phyloP scores from a whole-genome alignment of 2,329 filamentous ascomycete species.

The Aspergillus neoniger region DNA sequence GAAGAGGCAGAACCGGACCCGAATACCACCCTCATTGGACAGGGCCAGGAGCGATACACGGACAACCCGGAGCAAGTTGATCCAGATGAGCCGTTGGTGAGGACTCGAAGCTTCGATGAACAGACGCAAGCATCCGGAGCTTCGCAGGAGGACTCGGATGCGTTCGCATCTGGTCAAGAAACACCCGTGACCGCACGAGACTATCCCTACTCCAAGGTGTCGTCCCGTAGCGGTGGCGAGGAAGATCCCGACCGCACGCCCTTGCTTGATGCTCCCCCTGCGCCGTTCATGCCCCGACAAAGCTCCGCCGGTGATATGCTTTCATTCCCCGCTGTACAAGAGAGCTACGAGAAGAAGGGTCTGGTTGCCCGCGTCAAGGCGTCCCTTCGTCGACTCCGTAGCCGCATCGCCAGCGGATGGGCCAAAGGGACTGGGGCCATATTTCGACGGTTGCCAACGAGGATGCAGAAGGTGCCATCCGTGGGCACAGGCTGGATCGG shows the following conservation, averaged over 20 bases:
- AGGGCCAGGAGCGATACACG: constrained; percentile 43
- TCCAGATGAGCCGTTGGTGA: constrained; percentile 39
- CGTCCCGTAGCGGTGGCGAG: constrained; percentile 24
- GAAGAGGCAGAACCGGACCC: constrained; percentile 45
- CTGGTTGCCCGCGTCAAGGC: constrained; percentile 32
- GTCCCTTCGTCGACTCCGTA: constrained; percentile 22
- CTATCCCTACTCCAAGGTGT: constrained; percentile 40
- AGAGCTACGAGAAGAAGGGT: constrained; percentile 30
- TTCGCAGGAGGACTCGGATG: constrained; percentile 19
- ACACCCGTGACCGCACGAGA: constrained; percentile 40
- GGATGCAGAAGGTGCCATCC: constrained; percentile 54
- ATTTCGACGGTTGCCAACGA: constrained; percentile 55
- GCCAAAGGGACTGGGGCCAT: constrained; percentile 27
- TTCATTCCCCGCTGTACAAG: constrained; percentile 53
- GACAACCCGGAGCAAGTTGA: constrained; percentile 43
- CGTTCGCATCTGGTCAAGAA: constrained; percentile 42
- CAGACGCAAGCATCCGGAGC: constrained; percentile 8
- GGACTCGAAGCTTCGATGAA: constrained; percentile 37
- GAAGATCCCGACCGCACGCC: constrained; percentile 24
- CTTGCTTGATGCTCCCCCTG: constrained; percentile 36
- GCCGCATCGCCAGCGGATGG: constrained; percentile 23
- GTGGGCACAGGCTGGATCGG: constrained; percentile 42
- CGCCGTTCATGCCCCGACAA: constrained; percentile 41
- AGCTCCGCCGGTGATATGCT: constrained; percentile 58
- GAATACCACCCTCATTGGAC: constrained; percentile 37